Evolutionary conservation across 306 rosid genomes (phyloP).

Genomic region (Quercus variabilis): DNA sequence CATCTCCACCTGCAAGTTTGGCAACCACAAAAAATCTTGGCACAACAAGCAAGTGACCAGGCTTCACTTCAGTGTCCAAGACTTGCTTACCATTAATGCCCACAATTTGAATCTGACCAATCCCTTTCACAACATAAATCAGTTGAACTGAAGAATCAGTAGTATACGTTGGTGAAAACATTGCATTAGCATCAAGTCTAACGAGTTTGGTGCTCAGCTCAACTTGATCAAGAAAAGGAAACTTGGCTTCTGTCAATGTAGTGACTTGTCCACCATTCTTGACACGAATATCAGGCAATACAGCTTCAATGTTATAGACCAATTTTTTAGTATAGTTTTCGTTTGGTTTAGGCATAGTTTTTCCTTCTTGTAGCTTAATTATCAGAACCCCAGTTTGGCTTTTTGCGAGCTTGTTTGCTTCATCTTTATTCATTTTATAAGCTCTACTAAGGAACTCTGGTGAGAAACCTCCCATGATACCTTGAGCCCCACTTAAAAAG

Average conservation of each 20-base stretch:
- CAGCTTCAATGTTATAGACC: constrained; percentile 38
- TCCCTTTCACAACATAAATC: constrained; percentile 48
- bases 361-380: constrained; percentile 19
- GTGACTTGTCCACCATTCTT: constrained; percentile 29
- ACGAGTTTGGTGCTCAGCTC: constrained; percentile 7
- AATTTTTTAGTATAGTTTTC: not conserved
- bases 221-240: constrained; percentile 40
- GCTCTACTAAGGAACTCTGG: constrained; percentile 29
- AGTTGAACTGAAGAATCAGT: constrained; percentile 32
- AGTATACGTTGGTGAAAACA: constrained; percentile 33
- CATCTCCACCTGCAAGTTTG: constrained; percentile 43
- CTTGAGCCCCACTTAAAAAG: constrained; percentile 35
- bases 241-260: constrained; percentile 25
- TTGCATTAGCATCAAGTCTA: constrained; percentile 33
- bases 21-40: constrained; percentile 49
- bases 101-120: constrained; percentile 51
- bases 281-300: constrained; percentile 1
- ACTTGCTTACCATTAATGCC: constrained; percentile 33
- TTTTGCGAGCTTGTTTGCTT: constrained; percentile 30
- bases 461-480: constrained; percentile 32
- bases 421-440: constrained; percentile 25
- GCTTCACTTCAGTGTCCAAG: constrained; percentile 41
- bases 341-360: constrained; percentile 38
- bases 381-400: constrained; percentile 43
- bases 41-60: constrained; percentile 53